Evolutionary conservation across 768 basidiomycete genomes (phyloP).

Genomic region (Podaxis rugospora): DNA sequence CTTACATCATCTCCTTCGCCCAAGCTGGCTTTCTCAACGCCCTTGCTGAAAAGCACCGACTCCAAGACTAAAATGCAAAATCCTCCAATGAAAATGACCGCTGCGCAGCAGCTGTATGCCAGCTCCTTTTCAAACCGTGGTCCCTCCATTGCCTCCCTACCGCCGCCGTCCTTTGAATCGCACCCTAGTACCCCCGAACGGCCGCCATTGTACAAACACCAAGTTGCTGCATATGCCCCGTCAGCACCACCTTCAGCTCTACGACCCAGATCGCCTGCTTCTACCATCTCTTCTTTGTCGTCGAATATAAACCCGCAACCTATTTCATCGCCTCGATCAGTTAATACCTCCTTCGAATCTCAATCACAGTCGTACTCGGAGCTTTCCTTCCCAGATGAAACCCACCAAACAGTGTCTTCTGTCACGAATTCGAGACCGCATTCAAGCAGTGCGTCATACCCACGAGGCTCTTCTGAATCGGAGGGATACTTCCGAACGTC

Average conservation of each 20-base stretch:
- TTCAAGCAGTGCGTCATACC: neutral
- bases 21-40: neutral
- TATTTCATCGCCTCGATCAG: neutral
- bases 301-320: neutral
- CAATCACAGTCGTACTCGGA: slow-evolving; percentile 5
- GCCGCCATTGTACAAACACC: slow-evolving; percentile 1
- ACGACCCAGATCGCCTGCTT: neutral
- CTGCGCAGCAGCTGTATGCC: slow-evolving; percentile 16
- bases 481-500: neutral
- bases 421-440: neutral
- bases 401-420: neutral
- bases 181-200: neutral
- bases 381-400: slow-evolving; percentile 1
- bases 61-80: neutral
- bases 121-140: slow-evolving; percentile 8
- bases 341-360: neutral
- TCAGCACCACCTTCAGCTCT: neutral
- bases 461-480: neutral
- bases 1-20: neutral
- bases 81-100: slow-evolving; percentile 5
- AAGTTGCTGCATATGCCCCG: neutral
- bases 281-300: slow-evolving; percentile 1
- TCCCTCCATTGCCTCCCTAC: neutral
- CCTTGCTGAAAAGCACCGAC: neutral
- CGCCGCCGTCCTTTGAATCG: neutral